These are phyloP conservation scores for Paralagenidium karlingii DNA, from an alignment of 352 stramenopile genomes.

Conservation along the genomic window DNA sequence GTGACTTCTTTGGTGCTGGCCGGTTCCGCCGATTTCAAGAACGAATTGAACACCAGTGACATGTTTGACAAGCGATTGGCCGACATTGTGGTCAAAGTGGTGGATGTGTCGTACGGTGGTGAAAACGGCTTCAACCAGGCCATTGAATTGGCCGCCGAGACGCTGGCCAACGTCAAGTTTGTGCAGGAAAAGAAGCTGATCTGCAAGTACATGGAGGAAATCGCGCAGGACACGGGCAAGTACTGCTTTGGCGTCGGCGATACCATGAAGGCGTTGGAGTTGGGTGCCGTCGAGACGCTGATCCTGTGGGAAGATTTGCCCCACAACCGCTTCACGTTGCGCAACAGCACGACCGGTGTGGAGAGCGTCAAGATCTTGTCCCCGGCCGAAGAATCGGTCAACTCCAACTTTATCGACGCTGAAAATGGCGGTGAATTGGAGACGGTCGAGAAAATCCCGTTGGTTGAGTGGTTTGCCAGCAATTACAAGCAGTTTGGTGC, in stretches of 20 bases:
- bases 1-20: conserved; percentile 96
- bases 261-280: conserved; percentile 96
- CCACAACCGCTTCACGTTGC: conserved; percentile 88
- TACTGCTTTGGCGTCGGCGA: conserved; percentile 99
- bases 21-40: conserved; percentile 99
- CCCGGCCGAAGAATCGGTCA: conserved; percentile 84
- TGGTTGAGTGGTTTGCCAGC: conserved; percentile 99
- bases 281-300: conserved; percentile 98
- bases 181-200: conserved; percentile 99
- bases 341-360: conserved; percentile 87
- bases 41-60: conserved; percentile 92
- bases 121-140: conserved; percentile 99
- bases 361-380: conserved; percentile 77
- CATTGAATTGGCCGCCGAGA: conserved; percentile 97
- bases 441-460: conserved; percentile 90
- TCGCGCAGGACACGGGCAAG: conserved; percentile 97
- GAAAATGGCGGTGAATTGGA: conserved; percentile 95
- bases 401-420: conserved; percentile 92
- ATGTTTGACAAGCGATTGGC: conserved; percentile 94
- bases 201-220: conserved; percentile 99
- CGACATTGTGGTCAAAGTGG: conserved; percentile 97
- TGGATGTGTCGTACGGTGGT: conserved; percentile 99
- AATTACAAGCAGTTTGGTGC: conserved; percentile 99
- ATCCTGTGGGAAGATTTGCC: conserved; percentile 99
- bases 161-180: conserved; percentile 98